A percentile compares a stretch with the other conserved stretches of the same genome.
Evolutionary conservation across 1,284 basidiomycete species (phyloP).

Genomic region (Mixia osmundae): DNA sequence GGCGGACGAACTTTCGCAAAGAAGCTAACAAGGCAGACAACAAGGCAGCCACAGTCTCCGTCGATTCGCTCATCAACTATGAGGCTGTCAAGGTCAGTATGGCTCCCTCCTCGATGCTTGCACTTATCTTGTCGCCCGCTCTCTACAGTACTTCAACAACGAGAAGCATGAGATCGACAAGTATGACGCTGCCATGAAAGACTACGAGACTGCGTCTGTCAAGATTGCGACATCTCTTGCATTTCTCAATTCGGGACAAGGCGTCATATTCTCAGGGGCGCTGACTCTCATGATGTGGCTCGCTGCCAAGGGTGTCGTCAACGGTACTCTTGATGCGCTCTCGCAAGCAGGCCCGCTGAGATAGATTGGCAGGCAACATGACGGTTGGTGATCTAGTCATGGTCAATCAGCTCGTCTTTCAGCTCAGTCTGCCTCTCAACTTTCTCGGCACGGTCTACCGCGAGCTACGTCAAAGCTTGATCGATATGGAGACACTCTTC

Average conservation of each 20-base stretch:
- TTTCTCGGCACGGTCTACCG: conserved; percentile 88
- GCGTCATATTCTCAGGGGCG: conserved; percentile 79
- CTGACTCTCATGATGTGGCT: conserved; percentile 89
- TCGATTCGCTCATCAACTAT: conserved; percentile 91
- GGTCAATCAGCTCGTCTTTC: conserved; percentile 98
- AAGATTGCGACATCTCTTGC: conserved; percentile 90
- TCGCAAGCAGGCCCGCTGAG: not conserved
- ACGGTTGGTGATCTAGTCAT: conserved; percentile 94
- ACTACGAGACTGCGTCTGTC: conserved; percentile 75
- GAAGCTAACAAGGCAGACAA: conserved; percentile 93
- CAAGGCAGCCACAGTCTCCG: conserved; percentile 73
- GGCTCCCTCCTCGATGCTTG: not conserved
- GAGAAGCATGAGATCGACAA: conserved; percentile 72
- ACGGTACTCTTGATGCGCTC: conserved; percentile 32
- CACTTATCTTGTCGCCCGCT: conserved; percentile 1
- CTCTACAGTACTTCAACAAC: conserved; percentile 75
- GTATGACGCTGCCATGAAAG: conserved; percentile 68
- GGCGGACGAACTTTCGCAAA: conserved; percentile 74
- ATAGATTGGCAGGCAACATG: conserved; percentile 49
- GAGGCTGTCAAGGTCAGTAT: conserved; percentile 74
- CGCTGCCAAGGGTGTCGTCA: conserved; percentile 77
- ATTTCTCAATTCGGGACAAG: conserved; percentile 85
- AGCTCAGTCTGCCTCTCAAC: conserved; percentile 82
- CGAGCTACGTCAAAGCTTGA: conserved; percentile 75
- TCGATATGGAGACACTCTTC: conserved; percentile 93